Base-by-base conservation (phyloP, 345 rosid genomes). In the Erysimum cheiranthoides region DNA sequence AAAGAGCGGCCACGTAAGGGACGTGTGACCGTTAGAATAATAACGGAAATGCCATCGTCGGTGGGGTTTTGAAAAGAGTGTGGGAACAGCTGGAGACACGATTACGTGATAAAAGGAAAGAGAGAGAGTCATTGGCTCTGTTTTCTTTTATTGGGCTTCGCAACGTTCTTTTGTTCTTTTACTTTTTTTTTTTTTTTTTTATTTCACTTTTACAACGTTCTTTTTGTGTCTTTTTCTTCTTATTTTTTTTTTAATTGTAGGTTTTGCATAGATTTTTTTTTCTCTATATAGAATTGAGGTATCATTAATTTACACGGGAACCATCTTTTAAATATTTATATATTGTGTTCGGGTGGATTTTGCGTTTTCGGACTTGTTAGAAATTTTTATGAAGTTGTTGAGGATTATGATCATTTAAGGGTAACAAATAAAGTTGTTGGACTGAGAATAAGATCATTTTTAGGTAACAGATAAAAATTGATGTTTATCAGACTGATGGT, bases 11-110 rank as follows among this genome's bases (percentile, higher is more conserved):
- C 80, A 70, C 75, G 80, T 43, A 63, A 30, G 66, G 80, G 76
- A 57, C 76, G 72, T 78, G 76, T 78, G 49, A 71, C 75, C 73
- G 77, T 78, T 71, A 63, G 25, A 10, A 5, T 4, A 60, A 53
- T 77, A 16, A 78, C 68, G 49, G 6, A 30, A 71, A 65, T 42
- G 80, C 73, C 72, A 77, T 71, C 80, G 80, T 77, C 80, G 80
- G 80, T 71, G 60, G 6, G 59, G 35, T 71, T 36, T 49, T 16
- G 25, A 60, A 70, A 47, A 70, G 75, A 61, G 71, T 42, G 76
- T 25, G 59, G 42, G 68, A 52, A 77, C 66, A 77, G 76, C 80
- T 70, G 80, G 80, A 70, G 76, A 77, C 80, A 77, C 76, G 76
- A 76, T 45, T 8, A 68, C 69, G 62, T 68, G 73, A 59, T 49